These are phyloP conservation scores for Mycena rebaudengoi DNA, from an alignment of 768 basidiomycete genomes.

Conservation along the genomic window DNA sequence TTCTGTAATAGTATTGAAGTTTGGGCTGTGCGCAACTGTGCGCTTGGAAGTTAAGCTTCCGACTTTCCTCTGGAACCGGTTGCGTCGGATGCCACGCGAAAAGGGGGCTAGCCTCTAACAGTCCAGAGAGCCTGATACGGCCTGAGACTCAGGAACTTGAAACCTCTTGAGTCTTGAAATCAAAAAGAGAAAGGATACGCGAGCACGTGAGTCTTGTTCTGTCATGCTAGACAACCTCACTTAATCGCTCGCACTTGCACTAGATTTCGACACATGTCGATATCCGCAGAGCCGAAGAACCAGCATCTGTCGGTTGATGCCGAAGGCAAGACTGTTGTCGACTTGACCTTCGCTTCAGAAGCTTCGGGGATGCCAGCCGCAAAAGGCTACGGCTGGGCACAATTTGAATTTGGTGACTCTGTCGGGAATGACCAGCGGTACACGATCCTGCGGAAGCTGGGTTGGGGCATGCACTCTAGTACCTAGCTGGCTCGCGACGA, in stretches of 20 bases:
- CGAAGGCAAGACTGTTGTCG: conserved; percentile 27
- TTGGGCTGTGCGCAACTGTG: too few relatives aligned
- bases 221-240: neutral
- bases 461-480: conserved; percentile 42
- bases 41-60: too few relatives aligned
- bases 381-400: conserved; percentile 37
- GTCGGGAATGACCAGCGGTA: conserved; percentile 39
- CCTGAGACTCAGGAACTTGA: too few relatives aligned
- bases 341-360: conserved; percentile 38
- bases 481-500: conserved; percentile 39
- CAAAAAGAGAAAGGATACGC: too few relatives aligned
- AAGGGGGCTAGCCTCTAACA: too few relatives aligned
- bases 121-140: too few relatives aligned
- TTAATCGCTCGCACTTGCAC: neutral
- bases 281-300: conserved; percentile 22
- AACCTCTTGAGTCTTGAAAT: too few relatives aligned
- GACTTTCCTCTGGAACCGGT: too few relatives aligned
- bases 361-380: conserved; percentile 37
- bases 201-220: too few relatives aligned
- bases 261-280: neutral
- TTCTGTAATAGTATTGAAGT: too few relatives aligned
- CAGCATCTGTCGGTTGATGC: conserved; percentile 30
- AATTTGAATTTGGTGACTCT: conserved; percentile 33
- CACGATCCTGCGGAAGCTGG: conserved; percentile 37
- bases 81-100: too few relatives aligned